Base-by-base conservation (phyloP, 2,329 filamentous ascomycete species). In the Didymosphaeria variabile region DNA sequence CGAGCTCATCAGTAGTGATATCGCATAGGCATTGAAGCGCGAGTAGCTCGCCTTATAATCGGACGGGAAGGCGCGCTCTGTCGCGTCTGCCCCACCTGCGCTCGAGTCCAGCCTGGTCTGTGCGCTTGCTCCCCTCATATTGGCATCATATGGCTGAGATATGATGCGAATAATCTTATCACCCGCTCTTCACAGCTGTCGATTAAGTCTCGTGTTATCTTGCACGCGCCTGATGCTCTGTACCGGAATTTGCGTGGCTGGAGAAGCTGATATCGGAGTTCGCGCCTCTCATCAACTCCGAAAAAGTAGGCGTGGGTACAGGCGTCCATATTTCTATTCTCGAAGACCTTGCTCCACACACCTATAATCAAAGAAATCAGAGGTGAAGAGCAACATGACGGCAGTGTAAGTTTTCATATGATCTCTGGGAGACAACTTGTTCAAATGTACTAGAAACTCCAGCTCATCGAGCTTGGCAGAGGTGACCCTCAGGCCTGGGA, bases 41-140 rank as follows among this genome's bases (percentile, higher is more conserved):
- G 42, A 19, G 19, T 23, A 23, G 12, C 19, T 45, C 19, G 42
- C 19, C 29, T 19, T n/a, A 15, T 40, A 7, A 40, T 40, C 19
- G 19, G 42, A 9, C 36, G 40, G 40, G 44, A 46, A 38, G 26
- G 55, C 44, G 44, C 46, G 46, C 46, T 19, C 9, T 1, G 29
- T 26, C 42, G 47, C 31, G 47, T 51, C 47, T n/a, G 31, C 47
- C 47, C 47, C 47, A n/a, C 47, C 29, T 36, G 17, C 17, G n/a
- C 19, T 47, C 45, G 23, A 23, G 4, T 46, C 9, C 6, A 9
- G 15, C 12, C 12, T 36, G 47, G 47, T 26, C 47, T 26, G 47
- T 51, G 47, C 47, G 45, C 42, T 36, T 15, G 34, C 34, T 36
- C 19, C 9, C 38, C 13, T 15, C 36, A 40, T 17, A 13, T n/a